These are phyloP conservation scores for Epithemia pelagica DNA, from an alignment of 108 stramenopile genomes.

Conservation along the genomic window DNA sequence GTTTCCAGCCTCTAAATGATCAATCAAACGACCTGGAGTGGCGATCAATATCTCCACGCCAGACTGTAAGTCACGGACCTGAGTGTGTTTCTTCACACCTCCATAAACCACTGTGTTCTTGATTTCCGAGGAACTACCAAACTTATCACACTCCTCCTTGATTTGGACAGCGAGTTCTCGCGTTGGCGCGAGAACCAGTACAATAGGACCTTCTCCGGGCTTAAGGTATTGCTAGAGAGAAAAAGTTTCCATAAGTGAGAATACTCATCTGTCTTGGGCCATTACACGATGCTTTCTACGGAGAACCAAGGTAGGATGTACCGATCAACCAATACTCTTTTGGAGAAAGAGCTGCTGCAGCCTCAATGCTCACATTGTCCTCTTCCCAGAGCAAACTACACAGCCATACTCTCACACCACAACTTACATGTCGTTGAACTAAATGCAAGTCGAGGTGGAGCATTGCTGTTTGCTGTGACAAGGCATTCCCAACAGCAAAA, in stretches of 20 bases:
- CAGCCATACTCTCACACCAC: background rate
- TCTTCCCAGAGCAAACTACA: background rate
- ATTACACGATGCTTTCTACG: no score
- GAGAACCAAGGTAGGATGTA: no score
- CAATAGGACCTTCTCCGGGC: conserved; percentile 98
- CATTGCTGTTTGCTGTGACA: background rate
- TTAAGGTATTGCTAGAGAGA: conserved; percentile 89
- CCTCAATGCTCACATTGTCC: no score
- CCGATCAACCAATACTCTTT: no score
- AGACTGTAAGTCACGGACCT: conserved; percentile 63
- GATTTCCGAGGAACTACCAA: conserved; percentile 88
- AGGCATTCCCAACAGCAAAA: no score
- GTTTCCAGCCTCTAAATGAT: conserved; percentile 92
- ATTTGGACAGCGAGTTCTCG: conserved; percentile 99
- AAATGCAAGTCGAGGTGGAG: background rate
- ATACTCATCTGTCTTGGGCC: no score
- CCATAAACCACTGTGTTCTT: conserved; percentile 99
- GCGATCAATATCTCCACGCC: conserved; percentile 98
- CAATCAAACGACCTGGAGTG: conserved; percentile 95
- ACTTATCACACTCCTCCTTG: conserved; percentile 99
- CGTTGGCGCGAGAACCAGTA: conserved; percentile 94
- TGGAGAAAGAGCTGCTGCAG: no score
- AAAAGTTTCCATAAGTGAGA: no score
- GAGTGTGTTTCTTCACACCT: conserved; percentile 88
- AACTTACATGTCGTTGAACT: background rate